A percentile compares a stretch with the other conserved stretches of the same genome.
phyloP scores from a whole-genome alignment of 345 rosid genomes.

The Raphanus sativus region DNA sequence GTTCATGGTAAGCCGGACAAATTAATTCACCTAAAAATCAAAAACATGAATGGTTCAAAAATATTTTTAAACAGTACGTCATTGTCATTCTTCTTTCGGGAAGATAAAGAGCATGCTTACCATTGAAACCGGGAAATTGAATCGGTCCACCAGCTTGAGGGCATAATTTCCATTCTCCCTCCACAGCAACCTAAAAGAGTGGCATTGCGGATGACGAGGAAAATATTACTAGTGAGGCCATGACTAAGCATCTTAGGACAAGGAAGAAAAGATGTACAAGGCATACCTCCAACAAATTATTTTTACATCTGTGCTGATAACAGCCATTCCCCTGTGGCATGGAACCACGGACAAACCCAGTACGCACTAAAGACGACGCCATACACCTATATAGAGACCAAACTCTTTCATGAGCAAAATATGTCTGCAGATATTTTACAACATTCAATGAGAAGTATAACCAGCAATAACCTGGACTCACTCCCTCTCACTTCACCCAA shows the following conservation, averaged over 20 bases:
- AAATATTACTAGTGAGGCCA: slow-evolving; percentile 15
- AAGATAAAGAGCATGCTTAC: slow-evolving; percentile 40
- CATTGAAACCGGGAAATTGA: slow-evolving; percentile 89
- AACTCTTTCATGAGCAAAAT: slow-evolving; percentile 26
- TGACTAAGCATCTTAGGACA: slow-evolving; percentile 7
- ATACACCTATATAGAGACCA: slow-evolving; percentile 65
- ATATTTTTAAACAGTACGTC: not conserved
- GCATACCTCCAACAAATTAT: slow-evolving; percentile 79
- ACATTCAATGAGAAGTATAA: slow-evolving; percentile 9
- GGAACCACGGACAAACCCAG: slow-evolving; percentile 95
- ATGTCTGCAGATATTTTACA: not conserved
- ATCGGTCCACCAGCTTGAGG: slow-evolving; percentile 86
- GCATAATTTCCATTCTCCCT: slow-evolving; percentile 90
- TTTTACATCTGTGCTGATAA: slow-evolving; percentile 89
- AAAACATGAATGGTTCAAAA: slow-evolving; percentile 20
- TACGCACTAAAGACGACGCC: slow-evolving; percentile 96
- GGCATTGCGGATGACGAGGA: not conserved
- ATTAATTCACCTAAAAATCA: slow-evolving; percentile 71
- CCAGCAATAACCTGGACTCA: slow-evolving; percentile 67
- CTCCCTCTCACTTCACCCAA: slow-evolving; percentile 97
- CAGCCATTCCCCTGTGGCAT: slow-evolving; percentile 95
- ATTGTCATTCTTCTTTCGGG: not conserved
- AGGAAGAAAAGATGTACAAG: not conserved
- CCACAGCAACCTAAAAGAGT: slow-evolving; percentile 82
- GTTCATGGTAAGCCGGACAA: slow-evolving; percentile 93